phyloP scores from a whole-genome alignment of 176 grass and related monocot species.

The Oryza punctata region DNA sequence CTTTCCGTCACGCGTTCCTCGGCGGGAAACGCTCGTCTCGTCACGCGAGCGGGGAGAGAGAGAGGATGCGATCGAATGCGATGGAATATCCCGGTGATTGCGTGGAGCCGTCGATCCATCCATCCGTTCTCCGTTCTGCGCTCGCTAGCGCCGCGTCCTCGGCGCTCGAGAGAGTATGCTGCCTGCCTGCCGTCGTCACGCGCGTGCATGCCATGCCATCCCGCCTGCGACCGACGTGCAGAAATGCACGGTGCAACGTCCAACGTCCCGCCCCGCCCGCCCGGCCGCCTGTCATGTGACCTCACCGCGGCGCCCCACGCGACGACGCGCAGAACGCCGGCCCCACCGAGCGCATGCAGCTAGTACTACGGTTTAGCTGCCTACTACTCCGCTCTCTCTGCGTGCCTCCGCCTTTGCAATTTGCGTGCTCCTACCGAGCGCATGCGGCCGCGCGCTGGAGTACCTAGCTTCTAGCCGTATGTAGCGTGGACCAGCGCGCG shows the following conservation, averaged over 20 bases:
- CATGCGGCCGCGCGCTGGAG: no score
- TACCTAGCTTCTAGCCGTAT: not conserved
- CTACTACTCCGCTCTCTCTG: not conserved
- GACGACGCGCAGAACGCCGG: not conserved
- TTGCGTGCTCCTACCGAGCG: not conserved
- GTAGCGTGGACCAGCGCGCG: conserved; percentile 9
- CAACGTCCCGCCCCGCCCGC: not conserved
- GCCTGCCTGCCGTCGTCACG: conserved; percentile 8
- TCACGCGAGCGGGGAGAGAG: not conserved
- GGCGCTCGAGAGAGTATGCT: not conserved
- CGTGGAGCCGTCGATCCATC: not conserved
- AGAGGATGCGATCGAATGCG: not conserved
- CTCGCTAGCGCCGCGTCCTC: not conserved
- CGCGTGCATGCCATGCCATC: not conserved
- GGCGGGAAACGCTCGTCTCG: conserved; percentile 43
- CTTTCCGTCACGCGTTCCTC: conserved; percentile 59
- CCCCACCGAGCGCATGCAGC: not conserved
- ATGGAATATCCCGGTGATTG: conserved; percentile 38
- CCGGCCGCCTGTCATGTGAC: conserved; percentile 3
- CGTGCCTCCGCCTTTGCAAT: not conserved
- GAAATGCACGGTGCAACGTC: not conserved
- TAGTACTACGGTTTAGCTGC: not conserved
- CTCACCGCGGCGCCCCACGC: conserved; percentile 15
- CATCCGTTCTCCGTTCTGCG: not conserved
- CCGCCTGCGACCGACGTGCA: not conserved